These are phyloP conservation scores for Agrostemma githago DNA, from an alignment of 148 eudicot species.

Conservation along the genomic window DNA sequence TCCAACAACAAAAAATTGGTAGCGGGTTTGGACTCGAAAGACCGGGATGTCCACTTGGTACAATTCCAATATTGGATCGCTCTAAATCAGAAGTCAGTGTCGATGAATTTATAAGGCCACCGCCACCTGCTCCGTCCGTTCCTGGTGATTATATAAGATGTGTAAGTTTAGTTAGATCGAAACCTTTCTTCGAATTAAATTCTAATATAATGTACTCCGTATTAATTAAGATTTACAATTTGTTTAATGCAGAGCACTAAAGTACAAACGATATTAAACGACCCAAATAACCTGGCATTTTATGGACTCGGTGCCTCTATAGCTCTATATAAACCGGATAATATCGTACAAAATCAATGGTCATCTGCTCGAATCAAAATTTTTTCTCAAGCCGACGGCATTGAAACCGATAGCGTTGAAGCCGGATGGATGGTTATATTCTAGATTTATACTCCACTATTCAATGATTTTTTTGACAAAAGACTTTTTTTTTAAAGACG, in stretches of 20 bases:
- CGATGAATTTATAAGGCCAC: neutral
- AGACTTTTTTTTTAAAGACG: too few species aligned
- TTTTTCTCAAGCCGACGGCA: neutral
- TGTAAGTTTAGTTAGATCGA: neutral
- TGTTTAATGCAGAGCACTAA: neutral
- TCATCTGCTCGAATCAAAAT: slow-evolving; percentile 6
- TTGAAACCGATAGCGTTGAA: slow-evolving; percentile 11
- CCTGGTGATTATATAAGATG: neutral
- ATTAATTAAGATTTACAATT: too few species aligned
- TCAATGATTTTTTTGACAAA: too few species aligned
- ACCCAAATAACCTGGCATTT: neutral
- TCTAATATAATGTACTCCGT: neutral
- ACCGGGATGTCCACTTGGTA: neutral
- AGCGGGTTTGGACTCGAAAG: neutral
- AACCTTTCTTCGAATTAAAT: neutral
- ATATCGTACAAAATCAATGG: neutral
- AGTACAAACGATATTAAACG: neutral
- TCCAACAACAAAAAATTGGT: neutral
- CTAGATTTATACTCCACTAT: too few species aligned
- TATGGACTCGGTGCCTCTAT: neutral
- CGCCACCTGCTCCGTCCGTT: neutral
- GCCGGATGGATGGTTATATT: slow-evolving; percentile 5
- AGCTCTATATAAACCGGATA: neutral
- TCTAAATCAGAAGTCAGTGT: neutral
- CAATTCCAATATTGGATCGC: slow-evolving; percentile 1